A percentile compares a stretch with the other conserved stretches of the same genome.
Evolutionary conservation across 176 grass and related monocot genomes (phyloP).

Genomic region (Alloteropsis semialata): DNA sequence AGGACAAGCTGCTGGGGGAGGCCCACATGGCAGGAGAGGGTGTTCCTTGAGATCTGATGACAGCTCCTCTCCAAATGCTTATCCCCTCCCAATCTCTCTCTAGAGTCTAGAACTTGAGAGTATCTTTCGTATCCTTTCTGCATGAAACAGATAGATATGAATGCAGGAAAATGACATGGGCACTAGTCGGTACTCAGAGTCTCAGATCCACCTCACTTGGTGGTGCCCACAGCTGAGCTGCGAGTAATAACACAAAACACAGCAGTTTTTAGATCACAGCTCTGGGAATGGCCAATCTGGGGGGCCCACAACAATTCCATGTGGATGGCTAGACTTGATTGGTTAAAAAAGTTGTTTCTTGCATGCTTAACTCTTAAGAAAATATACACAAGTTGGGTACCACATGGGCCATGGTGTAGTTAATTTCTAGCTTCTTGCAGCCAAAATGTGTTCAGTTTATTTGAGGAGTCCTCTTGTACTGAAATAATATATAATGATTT

Average conservation of each 20-base stretch:
- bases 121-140: conserved; percentile 32
- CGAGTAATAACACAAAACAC: background rate
- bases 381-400: background rate
- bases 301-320: background rate
- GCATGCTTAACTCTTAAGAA: background rate
- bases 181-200: background rate
- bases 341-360: background rate
- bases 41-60: conserved; percentile 24
- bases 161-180: conserved; percentile 26
- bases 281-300: conserved; percentile 4
- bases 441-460: background rate
- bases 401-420: background rate
- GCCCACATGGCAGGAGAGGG: background rate
- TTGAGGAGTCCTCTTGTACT: background rate
- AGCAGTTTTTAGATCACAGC: conserved; percentile 20
- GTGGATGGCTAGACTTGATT: background rate
- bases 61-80: conserved; percentile 16
- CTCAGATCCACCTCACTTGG: background rate
- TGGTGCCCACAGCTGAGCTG: background rate
- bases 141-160: conserved; percentile 15
- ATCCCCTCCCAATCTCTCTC: conserved; percentile 8
- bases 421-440: background rate
- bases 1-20: conserved; percentile 10
- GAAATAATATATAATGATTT: background rate
- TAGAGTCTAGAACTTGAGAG: background rate